Conservation (phyloP, 352 stramenopile species). For the Elongisporangium prolatum region DNA sequence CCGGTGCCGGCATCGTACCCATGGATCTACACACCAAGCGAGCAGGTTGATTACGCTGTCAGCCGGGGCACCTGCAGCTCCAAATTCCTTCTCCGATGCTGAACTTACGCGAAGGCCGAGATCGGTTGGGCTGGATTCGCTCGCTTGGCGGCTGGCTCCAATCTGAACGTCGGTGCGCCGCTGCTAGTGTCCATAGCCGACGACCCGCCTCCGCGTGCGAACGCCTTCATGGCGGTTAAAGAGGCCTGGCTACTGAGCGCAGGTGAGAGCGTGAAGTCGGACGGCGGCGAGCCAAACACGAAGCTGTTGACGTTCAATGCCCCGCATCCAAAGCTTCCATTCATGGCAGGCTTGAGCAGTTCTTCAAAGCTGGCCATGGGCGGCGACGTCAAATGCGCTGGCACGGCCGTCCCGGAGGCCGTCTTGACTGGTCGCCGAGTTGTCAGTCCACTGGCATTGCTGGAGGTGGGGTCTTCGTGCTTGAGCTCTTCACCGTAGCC, state of each 20-base stretch:
- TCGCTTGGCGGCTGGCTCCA: conserved; percentile 24
- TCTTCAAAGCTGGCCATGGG: conserved; percentile 41
- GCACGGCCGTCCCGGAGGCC: conserved; percentile 5
- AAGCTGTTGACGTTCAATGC: conserved; percentile 5
- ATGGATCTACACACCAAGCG: no score
- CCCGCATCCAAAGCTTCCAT: conserved; percentile 4
- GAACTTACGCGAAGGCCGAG: no score
- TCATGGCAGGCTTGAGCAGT: conserved; percentile 25
- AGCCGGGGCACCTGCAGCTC: no score
- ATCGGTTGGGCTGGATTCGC: no score
- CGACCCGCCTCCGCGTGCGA: not conserved
- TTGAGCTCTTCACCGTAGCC: conserved; percentile 37
- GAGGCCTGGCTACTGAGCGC: conserved; percentile 16
- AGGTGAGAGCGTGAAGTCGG: conserved; percentile 26
- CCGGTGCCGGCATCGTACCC: not conserved
- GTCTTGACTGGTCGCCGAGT: conserved; percentile 7
- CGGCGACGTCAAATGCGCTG: conserved; percentile 30
- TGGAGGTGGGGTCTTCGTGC: conserved; percentile 1
- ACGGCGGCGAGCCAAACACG: conserved; percentile 19
- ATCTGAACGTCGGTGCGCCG: conserved; percentile 31
- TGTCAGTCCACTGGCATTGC: conserved; percentile 9
- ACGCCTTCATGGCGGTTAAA: conserved; percentile 11
- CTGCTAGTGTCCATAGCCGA: not conserved
- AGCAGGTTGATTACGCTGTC: no score
- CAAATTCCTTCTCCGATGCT: no score